phyloP scores from a whole-genome alignment of 2,329 filamentous ascomycete species.

The Aspergillus quadricinctus region DNA sequence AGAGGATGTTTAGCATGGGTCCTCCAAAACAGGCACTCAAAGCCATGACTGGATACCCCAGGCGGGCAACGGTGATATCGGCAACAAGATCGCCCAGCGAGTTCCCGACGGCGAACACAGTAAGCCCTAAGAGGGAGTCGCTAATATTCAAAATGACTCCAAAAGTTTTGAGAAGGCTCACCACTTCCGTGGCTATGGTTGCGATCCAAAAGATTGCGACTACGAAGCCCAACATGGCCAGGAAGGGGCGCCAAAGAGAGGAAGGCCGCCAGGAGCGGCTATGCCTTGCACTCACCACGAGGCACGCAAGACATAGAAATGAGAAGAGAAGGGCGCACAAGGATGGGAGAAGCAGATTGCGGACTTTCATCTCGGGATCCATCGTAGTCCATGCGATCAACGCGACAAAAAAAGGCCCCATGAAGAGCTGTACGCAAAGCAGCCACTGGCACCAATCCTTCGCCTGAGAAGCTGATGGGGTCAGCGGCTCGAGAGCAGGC shows the following conservation, averaged over 20 bases:
- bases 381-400: conserved; percentile 62
- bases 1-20: conserved; percentile 92
- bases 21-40: conserved; percentile 94
- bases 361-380: conserved; percentile 52
- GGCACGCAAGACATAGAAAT: conserved; percentile 58
- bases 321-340: conserved; percentile 66
- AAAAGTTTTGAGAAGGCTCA: conserved; percentile 87
- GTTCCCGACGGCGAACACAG: conserved; percentile 94
- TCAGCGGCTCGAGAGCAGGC: conserved; percentile 24
- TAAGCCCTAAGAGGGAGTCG: conserved; percentile 90
- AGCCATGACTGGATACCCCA: conserved; percentile 97
- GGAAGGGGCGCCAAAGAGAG: conserved; percentile 68
- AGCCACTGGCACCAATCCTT: conserved; percentile 89
- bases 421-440: conserved; percentile 76
- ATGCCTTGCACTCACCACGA: conserved; percentile 61
- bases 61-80: conserved; percentile 85
- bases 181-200: conserved; percentile 90
- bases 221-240: conserved; percentile 85
- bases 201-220: conserved; percentile 96
- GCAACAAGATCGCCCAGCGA: conserved; percentile 91
- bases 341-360: conserved; percentile 53
- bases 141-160: conserved; percentile 90
- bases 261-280: conserved; percentile 51
- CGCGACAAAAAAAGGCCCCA: conserved; percentile 77
- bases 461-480: conserved; percentile 20